Evolutionary conservation across 2,329 filamentous ascomycete species (phyloP).

Genomic region (Colletotrichum musicola): DNA sequence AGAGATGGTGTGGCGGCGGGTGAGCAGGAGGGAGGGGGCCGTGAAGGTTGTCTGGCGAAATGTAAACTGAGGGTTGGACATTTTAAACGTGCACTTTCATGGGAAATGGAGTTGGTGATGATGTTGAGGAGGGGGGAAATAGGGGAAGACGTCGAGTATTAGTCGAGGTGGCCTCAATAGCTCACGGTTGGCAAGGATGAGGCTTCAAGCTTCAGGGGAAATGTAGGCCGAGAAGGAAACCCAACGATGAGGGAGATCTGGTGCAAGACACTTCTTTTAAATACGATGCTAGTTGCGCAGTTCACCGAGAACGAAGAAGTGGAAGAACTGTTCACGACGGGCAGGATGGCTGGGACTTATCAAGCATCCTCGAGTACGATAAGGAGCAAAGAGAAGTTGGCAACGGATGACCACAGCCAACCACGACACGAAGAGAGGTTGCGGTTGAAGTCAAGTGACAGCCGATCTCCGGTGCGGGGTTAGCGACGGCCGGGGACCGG

Average conservation of each 20-base stretch:
- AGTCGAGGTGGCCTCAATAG: neutral
- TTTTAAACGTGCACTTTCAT: slow-evolving; percentile 30
- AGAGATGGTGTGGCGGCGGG: slow-evolving; percentile 49
- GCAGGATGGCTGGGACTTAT: neutral
- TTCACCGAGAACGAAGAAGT: neutral
- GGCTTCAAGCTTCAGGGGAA: neutral
- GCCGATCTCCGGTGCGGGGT: slow-evolving; percentile 35
- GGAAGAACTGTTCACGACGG: too few species aligned
- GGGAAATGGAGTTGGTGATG: neutral
- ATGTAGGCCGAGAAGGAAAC: slow-evolving; percentile 14
- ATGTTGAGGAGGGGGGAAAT: neutral
- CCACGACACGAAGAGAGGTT: neutral
- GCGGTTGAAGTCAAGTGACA: slow-evolving; percentile 5
- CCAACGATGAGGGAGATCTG: slow-evolving; percentile 1
- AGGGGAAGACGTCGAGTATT: neutral
- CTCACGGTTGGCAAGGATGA: slow-evolving; percentile 5
- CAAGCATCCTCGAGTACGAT: neutral
- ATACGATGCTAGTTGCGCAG: neutral
- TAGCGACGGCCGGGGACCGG: neutral
- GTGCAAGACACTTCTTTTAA: neutral
- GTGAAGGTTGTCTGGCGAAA: slow-evolving; percentile 53
- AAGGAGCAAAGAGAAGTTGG: neutral
- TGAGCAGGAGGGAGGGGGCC: slow-evolving; percentile 50
- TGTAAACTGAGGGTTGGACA: slow-evolving; percentile 51
- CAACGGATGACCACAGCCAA: neutral